Evolutionary conservation across 345 rosid species (phyloP), one percentile per base, ranked within the genome.

Genomic region (Euclidium syriacum): DNA sequence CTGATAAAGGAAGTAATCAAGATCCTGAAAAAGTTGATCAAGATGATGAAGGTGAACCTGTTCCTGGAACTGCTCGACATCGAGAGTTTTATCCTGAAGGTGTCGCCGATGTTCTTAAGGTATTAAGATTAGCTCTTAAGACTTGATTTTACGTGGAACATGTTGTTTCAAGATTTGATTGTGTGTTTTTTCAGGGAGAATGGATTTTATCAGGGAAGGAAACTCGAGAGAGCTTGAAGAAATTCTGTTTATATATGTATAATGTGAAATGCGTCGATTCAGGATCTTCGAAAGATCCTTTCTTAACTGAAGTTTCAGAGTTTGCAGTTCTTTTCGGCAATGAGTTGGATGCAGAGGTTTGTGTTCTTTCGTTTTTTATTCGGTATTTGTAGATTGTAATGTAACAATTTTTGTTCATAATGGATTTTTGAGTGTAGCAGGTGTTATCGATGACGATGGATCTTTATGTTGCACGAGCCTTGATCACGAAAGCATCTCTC

Each of bases 341-440:
- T 71, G 90, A 87, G 90, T 97, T 94, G 96, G 99, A 94, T 94
- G 97, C 96, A 87, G 99, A 94, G 99, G 99, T 94, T 75, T 29
- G 23, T 57, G 39, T 12, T 40, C 12, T 16, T 10, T 52, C 68
- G 32, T 17, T 20, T 46, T 52, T 39, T 17, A 12, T 38, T 46
- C 29, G 16, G 11, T 2, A 24, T 46, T 34, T 42, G 39, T 19
- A 9, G 19, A 43, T n/a, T n/a, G n/a, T n/a, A n/a, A n/a, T 44
- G 35, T 25, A 38, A 30, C 44, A 20, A 8, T 42, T 22, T 18
- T 42, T 27, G 16, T 7, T 23, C 15, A 3, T 41, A 32, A 47
- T 20, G 18, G 43, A 17, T 17, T 22, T 23, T 32, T 14, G 17
- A 63, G 22, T n/a, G 30, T 70, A 9, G 19, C 75, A 94, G 99